phyloP scores from a whole-genome alignment of 2,329 filamentous ascomycete genomes.

The Dactylonectria estremocensis region DNA sequence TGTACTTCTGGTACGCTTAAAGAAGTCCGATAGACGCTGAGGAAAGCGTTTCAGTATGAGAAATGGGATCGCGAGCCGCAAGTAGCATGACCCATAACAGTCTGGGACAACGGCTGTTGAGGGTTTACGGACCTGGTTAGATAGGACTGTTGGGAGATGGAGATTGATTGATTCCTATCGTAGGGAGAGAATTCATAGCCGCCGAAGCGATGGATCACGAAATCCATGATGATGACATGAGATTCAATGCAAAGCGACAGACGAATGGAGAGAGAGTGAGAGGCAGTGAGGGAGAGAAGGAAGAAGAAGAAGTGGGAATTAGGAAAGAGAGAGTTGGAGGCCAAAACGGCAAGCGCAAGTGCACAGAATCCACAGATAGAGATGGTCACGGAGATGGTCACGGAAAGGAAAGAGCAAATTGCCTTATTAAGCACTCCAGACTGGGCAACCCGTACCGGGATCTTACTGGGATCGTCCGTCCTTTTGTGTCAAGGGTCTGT shows the following conservation, averaged over 20 bases:
- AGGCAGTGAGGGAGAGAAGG: conserved; percentile 3
- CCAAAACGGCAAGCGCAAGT: neutral
- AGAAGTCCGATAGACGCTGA: conserved; percentile 35
- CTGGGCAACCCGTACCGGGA: too few species aligned
- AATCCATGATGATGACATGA: conserved; percentile 49
- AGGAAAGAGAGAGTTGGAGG: conserved; percentile 7
- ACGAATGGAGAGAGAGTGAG: neutral
- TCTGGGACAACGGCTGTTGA: neutral
- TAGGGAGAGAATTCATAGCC: conserved; percentile 51
- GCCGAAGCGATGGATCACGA: conserved; percentile 51
- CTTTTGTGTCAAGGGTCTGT: conserved; percentile 5
- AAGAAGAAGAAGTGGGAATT: neutral
- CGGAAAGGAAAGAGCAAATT: conserved; percentile 20
- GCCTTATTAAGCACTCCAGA: conserved; percentile 14
- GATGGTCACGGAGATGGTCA: neutral
- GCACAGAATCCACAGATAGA: conserved; percentile 11
- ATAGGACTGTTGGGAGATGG: conserved; percentile 22
- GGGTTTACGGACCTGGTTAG: conserved; percentile 40
- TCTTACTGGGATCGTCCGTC: conserved; percentile 18
- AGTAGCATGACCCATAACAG: neutral
- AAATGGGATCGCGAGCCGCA: neutral
- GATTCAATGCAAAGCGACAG: conserved; percentile 8
- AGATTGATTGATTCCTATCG: conserved; percentile 35
- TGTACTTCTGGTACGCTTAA: conserved; percentile 41
- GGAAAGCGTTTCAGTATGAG: conserved; percentile 24